Conservation (phyloP, 768 basidiomycete genomes). For the Lyophyllum atratum region DNA sequence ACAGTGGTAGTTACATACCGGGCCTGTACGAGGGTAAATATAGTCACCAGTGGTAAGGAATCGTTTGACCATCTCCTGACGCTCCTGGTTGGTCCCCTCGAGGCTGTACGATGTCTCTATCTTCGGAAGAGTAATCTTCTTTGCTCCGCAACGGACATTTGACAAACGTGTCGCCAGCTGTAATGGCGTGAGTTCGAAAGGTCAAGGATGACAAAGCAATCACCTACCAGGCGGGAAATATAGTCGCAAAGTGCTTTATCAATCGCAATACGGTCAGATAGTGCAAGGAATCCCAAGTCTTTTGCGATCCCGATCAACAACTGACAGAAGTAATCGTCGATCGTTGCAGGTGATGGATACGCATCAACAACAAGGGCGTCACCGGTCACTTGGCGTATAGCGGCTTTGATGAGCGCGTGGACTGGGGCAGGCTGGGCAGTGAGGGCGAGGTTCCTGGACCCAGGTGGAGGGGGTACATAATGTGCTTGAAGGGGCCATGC, state of each 20-base stretch:
- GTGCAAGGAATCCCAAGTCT: not conserved
- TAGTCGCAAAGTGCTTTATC: not conserved
- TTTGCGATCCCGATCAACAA: not conserved
- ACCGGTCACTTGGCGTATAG: conserved; percentile 1
- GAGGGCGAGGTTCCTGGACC: not conserved
- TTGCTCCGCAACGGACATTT: not conserved
- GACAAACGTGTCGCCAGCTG: conserved; percentile 2
- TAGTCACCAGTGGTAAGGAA: not conserved
- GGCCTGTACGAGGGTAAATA: not conserved
- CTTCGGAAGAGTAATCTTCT: conserved; percentile 1
- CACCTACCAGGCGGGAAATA: not conserved
- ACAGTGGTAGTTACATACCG: not conserved
- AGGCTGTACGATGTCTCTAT: not conserved
- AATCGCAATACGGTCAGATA: not conserved
- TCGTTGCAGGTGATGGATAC: not conserved
- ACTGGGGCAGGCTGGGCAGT: conserved; percentile 5
- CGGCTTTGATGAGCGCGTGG: conserved; percentile 4
- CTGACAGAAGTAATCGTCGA: not conserved
- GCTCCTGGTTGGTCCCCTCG: not conserved
- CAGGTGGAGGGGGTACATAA: not conserved
- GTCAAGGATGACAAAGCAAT: not conserved
- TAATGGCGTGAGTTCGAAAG: not conserved
- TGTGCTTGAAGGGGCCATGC: conserved; percentile 2
- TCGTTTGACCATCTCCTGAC: not conserved
- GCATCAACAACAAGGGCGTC: conserved; percentile 5